phyloP scores from a whole-genome alignment of 257 asterid species.

The Asclepias syriaca region DNA sequence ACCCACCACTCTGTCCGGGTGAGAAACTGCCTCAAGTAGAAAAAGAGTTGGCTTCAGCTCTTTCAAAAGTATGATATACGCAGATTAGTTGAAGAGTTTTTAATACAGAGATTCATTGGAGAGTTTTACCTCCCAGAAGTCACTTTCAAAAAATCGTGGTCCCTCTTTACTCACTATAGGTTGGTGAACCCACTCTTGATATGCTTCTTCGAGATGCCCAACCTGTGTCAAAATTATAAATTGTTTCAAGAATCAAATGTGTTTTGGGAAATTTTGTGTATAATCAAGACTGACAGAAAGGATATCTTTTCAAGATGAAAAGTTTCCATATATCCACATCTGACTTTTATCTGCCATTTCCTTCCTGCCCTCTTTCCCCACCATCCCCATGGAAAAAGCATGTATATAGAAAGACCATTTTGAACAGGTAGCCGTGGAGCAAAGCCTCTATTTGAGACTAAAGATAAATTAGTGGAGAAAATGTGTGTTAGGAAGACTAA shows the following conservation, averaged over 20 bases:
- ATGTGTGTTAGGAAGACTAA: neutral
- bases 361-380: neutral
- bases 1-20: slow-evolving; percentile 76
- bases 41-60: slow-evolving; percentile 12
- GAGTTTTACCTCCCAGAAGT: slow-evolving; percentile 65
- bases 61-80: neutral
- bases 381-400: neutral
- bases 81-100: neutral
- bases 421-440: neutral
- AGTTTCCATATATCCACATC: neutral
- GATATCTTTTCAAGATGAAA: neutral
- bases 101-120: neutral
- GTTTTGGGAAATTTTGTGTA: neutral
- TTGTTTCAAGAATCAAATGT: neutral
- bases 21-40: slow-evolving; percentile 47
- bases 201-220: slow-evolving; percentile 86
- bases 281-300: neutral
- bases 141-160: slow-evolving; percentile 81
- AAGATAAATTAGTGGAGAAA: neutral
- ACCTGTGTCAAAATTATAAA: slow-evolving; percentile 40
- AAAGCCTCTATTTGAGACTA: neutral
- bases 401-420: neutral
- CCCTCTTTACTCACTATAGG: slow-evolving; percentile 81
- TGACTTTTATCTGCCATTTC: neutral
- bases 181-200: slow-evolving; percentile 97